A percentile compares a stretch with the other conserved stretches of the same genome.
phyloP scores from a whole-genome alignment of 441 rosid species.

The Breynia disticha region DNA sequence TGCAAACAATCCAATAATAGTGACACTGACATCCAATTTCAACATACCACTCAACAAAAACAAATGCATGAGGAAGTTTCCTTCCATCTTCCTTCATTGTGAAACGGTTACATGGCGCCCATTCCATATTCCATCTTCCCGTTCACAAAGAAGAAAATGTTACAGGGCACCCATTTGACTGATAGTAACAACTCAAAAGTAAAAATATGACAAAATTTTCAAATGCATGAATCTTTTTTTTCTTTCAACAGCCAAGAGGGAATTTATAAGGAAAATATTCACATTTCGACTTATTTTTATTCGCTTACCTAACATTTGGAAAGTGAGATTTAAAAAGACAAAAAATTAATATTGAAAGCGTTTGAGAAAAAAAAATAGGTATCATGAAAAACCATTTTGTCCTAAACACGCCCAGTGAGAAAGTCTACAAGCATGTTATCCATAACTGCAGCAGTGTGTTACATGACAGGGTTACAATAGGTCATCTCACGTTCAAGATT shows the following conservation, averaged over 20 bases:
- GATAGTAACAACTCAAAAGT: not conserved
- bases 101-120: no score
- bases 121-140: not conserved
- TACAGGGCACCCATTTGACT: constrained; percentile 2
- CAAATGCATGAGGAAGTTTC: not conserved
- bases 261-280: not conserved
- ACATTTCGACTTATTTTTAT: no score
- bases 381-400: no score
- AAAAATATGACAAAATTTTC: not conserved
- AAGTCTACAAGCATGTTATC: no score
- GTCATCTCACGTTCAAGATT: no score
- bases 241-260: not conserved
- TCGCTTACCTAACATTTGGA: no score
- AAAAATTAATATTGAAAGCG: no score
- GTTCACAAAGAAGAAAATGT: not conserved
- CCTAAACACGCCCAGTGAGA: no score
- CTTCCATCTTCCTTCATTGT: not conserved
- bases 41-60: not conserved
- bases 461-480: no score
- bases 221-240: not conserved
- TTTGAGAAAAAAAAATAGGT: no score
- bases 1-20: not conserved
- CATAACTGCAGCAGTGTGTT: no score
- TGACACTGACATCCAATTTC: constrained; percentile 2
- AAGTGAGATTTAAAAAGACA: no score